Evolutionary conservation across 2,329 filamentous ascomycete species (phyloP), one percentile per base, ranked within the genome.

Genomic region (Didymellaceae sp.): DNA sequence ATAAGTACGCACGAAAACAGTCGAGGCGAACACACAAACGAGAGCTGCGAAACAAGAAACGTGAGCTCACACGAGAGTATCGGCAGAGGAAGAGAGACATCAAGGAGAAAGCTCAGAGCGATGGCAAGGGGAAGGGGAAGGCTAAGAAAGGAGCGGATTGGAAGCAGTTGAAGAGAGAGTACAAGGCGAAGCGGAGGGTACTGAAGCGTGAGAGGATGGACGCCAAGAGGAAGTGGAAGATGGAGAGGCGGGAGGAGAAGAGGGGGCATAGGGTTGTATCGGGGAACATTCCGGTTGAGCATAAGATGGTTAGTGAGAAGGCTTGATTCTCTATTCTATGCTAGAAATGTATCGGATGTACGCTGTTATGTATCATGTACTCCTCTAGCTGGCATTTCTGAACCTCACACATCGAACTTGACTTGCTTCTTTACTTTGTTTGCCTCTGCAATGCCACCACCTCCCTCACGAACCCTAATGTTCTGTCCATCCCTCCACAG

Each of bases 91-190:
- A 64, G 50, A 45, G 55, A 2, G 65, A 61, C 20, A n/a, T 67
- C 11, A 62, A 55, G 17, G 50, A 58, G 22, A 28, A 45, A 9
- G 35, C 25, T 2, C 30, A 57, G 26, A 44, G 48, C 1, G 60
- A 57, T 32, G 54, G 51, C 9, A 62, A 59, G 42, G 59, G 52
- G 10, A 64, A 60, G 30, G 57, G 50, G 3, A 57, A 63, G 38
- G 58, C 55, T 8, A 65, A 59, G 55, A 65, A 61, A 32, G 57
- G 50, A 1, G 40, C 48, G 0, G 63, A 61, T 28, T 68, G 58
- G 58, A 67, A 55, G 21, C 55, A 60, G 7, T 41, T 52, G 28
- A 66, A 59, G 54, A 63, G 43, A 8, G 61, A 61, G 41, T 66
- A 59, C 34, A 62, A 54, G 34, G 55, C 46, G n/a, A 53, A 56